Base-by-base conservation (phyloP, 2,329 filamentous ascomycete species). In the Beauveria caledonica region DNA sequence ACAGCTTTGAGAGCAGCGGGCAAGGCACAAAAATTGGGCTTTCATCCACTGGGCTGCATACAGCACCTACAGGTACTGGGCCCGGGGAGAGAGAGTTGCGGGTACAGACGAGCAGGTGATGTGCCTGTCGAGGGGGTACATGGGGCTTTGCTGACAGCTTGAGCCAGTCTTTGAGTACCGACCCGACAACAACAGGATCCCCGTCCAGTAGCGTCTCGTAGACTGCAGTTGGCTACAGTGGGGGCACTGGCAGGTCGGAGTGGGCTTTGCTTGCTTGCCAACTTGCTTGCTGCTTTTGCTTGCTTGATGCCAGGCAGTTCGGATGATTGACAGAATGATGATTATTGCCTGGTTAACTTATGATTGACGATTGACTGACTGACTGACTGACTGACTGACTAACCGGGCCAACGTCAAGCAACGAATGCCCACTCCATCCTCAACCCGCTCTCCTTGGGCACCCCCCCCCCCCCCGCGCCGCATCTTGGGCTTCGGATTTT, bases 111-210 rank as follows among this genome's bases (percentile, higher is more conserved):
- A 13, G 21, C 54, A 57, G 54, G 54, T 57, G 54, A 57, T 57
- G 54, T 57, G 44, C 44, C 9, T 27, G 54, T 49, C 54, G 21
- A 48, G 44, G 54, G 42, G 11, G 29, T 57, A 57, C 54, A 57
- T 57, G 54, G 54, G 54, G 33, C 45, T 39, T 39, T 49, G 54
- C 54, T 57, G 44, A 57, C 54, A 57, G 45, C 49, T 45, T 57
- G 44, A 45, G 44, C 54, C 54, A 57, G 29, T 49, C 44, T 55
- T 10, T 19, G 29, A 3, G 53, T 56, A 56, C 53, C 53, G 23
- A 27, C 9, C 13, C 15, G n/a, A 46, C 54, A 56, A 19, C 3
- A 17, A 48, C 42, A 21, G 42, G 9, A 45, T 36, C 33, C 33
- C 33, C 33, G 11, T 13, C 33, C 11, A 36, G 33, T 36, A 5